Evolutionary conservation across 441 rosid species (phyloP).

Genomic region (Cnidoscolus chayamansa): DNA sequence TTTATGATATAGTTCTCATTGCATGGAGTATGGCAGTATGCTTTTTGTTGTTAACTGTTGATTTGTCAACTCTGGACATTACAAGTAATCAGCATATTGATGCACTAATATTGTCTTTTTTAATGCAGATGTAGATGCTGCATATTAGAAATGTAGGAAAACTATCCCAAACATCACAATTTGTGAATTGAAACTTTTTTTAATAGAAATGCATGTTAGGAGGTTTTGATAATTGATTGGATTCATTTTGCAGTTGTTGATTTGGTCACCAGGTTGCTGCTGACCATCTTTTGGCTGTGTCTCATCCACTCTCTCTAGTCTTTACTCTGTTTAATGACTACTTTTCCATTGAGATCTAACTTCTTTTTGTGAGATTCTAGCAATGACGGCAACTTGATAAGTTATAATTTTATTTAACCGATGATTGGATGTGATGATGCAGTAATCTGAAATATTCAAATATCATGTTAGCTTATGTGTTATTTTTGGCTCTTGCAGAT

Average conservation of each 20-base stretch:
- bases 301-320: not conserved
- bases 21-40: not conserved
- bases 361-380: not conserved
- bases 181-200: conserved; percentile 2
- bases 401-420: not conserved
- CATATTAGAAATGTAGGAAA: not conserved
- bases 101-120: not conserved
- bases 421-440: not conserved
- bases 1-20: not conserved
- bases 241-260: not conserved
- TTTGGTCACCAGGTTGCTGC: not conserved
- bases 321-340: not conserved
- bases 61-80: not conserved
- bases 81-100: not conserved
- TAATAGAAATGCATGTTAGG: not conserved
- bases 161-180: not conserved
- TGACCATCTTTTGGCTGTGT: not conserved
- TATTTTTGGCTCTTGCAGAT: conserved; percentile 53
- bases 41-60: not conserved
- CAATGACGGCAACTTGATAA: not conserved
- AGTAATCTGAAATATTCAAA: not conserved
- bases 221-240: not conserved
- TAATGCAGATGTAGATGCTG: not conserved
- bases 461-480: not conserved
- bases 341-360: not conserved